A percentile compares a stretch with the other conserved stretches of the same genome.
phyloP scores from a whole-genome alignment of 2,329 filamentous ascomycete species.

The Penicillium griseofulvum region DNA sequence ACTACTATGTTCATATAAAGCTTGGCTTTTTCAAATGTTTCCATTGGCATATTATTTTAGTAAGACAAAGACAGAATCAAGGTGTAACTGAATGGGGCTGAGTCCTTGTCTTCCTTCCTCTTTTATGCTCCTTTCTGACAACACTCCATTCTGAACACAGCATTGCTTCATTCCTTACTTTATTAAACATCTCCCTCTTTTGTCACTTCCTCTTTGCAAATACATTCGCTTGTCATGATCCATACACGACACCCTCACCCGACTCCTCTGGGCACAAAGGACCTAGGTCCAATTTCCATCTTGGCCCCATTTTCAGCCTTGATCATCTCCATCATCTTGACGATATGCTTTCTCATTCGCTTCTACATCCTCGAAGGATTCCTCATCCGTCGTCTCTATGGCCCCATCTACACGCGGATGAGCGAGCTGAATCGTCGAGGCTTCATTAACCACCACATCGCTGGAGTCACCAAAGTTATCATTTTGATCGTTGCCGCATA shows the following conservation, averaged over 20 bases:
- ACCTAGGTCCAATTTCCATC: slow-evolving; percentile 23
- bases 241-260: not conserved
- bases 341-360: slow-evolving; percentile 40
- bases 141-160: too few relatives aligned
- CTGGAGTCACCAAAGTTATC: slow-evolving; percentile 42
- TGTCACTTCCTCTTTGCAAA: not conserved
- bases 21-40: too few relatives aligned
- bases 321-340: slow-evolving; percentile 27
- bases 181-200: not conserved
- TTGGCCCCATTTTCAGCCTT: slow-evolving; percentile 26
- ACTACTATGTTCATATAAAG: too few relatives aligned
- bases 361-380: slow-evolving; percentile 46
- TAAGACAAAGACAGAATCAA: too few relatives aligned
- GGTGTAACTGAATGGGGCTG: too few relatives aligned
- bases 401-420: slow-evolving; percentile 35
- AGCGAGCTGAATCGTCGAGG: slow-evolving; percentile 39
- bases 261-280: not conserved
- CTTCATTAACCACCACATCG: slow-evolving; percentile 50
- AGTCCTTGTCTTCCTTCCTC: too few relatives aligned
- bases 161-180: too few relatives aligned
- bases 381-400: slow-evolving; percentile 37
- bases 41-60: too few relatives aligned
- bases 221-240: not conserved
- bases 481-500: slow-evolving; percentile 43
- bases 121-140: too few relatives aligned